phyloP scores from a whole-genome alignment of 2,329 filamentous ascomycete species.

The Claviceps africana region DNA sequence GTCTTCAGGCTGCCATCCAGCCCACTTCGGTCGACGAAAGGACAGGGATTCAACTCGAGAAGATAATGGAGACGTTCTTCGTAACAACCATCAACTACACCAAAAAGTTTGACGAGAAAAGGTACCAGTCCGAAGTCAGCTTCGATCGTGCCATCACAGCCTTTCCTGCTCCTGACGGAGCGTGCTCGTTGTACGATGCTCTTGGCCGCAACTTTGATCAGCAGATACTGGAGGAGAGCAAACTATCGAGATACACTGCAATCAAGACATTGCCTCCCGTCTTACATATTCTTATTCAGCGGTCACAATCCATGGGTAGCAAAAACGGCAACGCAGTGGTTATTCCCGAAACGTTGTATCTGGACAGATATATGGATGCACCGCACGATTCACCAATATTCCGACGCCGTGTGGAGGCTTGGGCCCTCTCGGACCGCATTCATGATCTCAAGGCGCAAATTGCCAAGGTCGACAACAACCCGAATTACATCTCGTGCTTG shows the following conservation, averaged over 20 bases:
- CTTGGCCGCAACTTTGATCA: conserved; percentile 77
- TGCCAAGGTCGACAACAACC: conserved; percentile 13
- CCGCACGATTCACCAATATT: conserved; percentile 46
- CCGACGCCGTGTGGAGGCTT: conserved; percentile 51
- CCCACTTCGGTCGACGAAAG: conserved; percentile 47
- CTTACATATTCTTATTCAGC: conserved; percentile 78
- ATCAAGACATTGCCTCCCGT: conserved; percentile 70
- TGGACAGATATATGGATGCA: conserved; percentile 77
- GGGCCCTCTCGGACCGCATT: conserved; percentile 58
- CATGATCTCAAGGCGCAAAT: conserved; percentile 34
- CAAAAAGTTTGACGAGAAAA: conserved; percentile 32
- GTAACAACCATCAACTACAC: conserved; percentile 48
- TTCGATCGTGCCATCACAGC: conserved; percentile 52
- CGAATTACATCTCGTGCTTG: conserved; percentile 15
- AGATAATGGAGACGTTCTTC: conserved; percentile 58
- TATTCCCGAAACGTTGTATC: conserved; percentile 67
- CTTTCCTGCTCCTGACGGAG: conserved; percentile 35
- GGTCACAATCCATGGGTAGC: conserved; percentile 56
- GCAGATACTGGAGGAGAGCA: conserved; percentile 55
- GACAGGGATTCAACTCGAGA: conserved; percentile 65
- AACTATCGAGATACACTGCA: conserved; percentile 50
- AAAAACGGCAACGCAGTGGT: conserved; percentile 69
- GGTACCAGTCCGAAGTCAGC: conserved; percentile 29
- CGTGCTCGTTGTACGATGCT: conserved; percentile 62
- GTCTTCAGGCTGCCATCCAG: conserved; percentile 77